Conservation (phyloP, 2,329 filamentous ascomycete genomes). For the Alternaria atra region DNA sequence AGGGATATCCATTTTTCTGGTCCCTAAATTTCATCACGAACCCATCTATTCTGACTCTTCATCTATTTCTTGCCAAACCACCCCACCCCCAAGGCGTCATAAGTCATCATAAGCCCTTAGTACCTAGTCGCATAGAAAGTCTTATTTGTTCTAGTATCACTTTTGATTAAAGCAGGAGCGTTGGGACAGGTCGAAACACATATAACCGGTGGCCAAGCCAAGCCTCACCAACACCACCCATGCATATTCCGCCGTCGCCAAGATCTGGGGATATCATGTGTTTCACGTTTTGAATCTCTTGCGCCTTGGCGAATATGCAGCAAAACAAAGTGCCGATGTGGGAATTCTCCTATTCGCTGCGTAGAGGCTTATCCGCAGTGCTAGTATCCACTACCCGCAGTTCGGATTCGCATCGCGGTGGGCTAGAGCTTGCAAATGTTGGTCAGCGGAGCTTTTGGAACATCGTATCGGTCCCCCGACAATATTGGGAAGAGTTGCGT, state of each 20-base stretch:
- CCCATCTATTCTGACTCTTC: conserved; percentile 1
- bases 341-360: conserved; percentile 1
- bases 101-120: conserved; percentile 6
- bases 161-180: conserved; percentile 16
- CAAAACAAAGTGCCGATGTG: background rate
- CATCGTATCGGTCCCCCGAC: background rate
- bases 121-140: background rate
- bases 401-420: background rate
- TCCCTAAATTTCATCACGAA: conserved; percentile 7
- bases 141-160: conserved; percentile 14
- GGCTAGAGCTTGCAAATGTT: background rate
- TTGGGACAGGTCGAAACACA: conserved; percentile 17
- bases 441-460: background rate
- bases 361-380: background rate
- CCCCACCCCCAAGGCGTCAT: conserved; percentile 3
- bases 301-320: conserved; percentile 11
- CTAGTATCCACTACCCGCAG: background rate
- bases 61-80: conserved; percentile 12
- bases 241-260: conserved; percentile 16
- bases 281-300: conserved; percentile 18
- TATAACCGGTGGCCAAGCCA: conserved; percentile 21
- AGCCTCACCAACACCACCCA: conserved; percentile 11
- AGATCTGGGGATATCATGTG: conserved; percentile 20
- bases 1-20: background rate
- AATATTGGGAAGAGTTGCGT: too few relatives aligned